These are phyloP conservation scores for Colletotrichum horii DNA, from an alignment of 2,329 filamentous ascomycete species.

Conservation along the genomic window DNA sequence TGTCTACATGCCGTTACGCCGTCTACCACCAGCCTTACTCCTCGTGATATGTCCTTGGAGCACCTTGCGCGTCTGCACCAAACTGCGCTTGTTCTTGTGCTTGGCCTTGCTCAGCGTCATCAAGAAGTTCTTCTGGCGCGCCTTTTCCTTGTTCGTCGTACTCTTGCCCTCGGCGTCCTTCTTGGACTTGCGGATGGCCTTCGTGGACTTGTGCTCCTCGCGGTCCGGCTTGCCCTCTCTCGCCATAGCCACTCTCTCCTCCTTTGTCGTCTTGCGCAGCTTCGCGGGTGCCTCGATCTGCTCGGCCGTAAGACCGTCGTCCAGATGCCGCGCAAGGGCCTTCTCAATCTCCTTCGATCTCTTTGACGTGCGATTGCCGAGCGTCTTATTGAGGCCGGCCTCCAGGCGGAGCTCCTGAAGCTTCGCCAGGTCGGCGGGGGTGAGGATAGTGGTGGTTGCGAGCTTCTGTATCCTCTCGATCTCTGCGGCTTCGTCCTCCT, in stretches of 20 bases:
- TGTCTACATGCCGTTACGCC: slow-evolving; percentile 62
- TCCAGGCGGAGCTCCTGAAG: slow-evolving; percentile 84
- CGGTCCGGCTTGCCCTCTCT: slow-evolving; percentile 81
- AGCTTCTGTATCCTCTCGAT: slow-evolving; percentile 69
- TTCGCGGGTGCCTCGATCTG: slow-evolving; percentile 88
- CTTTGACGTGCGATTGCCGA: slow-evolving; percentile 42
- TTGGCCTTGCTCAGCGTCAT: slow-evolving; percentile 98
- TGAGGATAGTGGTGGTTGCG: slow-evolving; percentile 92
- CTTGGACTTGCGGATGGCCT: slow-evolving; percentile 83
- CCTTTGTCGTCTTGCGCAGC: slow-evolving; percentile 84
- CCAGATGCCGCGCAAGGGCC: slow-evolving; percentile 68
- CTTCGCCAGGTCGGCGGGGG: slow-evolving; percentile 94
- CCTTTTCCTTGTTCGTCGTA: slow-evolving; percentile 97
- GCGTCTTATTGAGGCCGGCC: slow-evolving; percentile 71
- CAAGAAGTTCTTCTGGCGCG: slow-evolving; percentile 95
- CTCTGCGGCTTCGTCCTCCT: slow-evolving; percentile 50
- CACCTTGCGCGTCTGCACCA: slow-evolving; percentile 83
- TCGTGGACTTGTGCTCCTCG: slow-evolving; percentile 83
- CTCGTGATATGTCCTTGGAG: slow-evolving; percentile 82
- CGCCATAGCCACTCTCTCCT: slow-evolving; percentile 84
- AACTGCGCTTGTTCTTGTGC: slow-evolving; percentile 91
- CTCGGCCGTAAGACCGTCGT: slow-evolving; percentile 88
- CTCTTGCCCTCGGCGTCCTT: slow-evolving; percentile 92
- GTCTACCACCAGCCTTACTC: slow-evolving; percentile 82
- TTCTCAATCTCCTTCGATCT: slow-evolving; percentile 52